Percentiles rank a stretch among this genome's conserved stretches.
These are phyloP conservation scores for Cyberlindnera xishuangbannaensis DNA, from an alignment of 805 yeast genomes.

Conservation along the genomic window DNA sequence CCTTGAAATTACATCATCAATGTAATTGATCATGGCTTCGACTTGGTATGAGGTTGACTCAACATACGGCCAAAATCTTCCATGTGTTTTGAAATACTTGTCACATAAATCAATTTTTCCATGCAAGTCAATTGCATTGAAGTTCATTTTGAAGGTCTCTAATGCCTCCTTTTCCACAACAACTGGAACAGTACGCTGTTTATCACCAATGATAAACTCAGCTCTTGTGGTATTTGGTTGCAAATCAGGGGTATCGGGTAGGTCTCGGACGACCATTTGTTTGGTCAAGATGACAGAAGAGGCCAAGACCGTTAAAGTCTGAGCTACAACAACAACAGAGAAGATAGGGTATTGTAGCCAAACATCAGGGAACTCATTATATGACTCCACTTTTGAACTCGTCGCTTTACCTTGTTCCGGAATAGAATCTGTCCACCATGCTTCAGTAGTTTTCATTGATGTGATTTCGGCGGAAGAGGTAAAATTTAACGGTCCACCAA, in stretches of 20 bases:
- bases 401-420: slow-evolving; percentile 18
- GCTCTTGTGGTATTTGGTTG: slow-evolving; percentile 4
- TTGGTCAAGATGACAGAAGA: slow-evolving; percentile 26
- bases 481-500: slow-evolving; percentile 28
- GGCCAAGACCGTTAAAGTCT: slow-evolving; percentile 28
- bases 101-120: slow-evolving; percentile 20
- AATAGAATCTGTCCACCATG: slow-evolving; percentile 25
- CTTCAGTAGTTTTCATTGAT: slow-evolving; percentile 16
- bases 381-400: slow-evolving; percentile 18
- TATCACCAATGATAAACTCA: slow-evolving; percentile 10
- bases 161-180: slow-evolving; percentile 7
- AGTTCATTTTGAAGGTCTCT: slow-evolving; percentile 8
- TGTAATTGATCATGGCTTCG: slow-evolving; percentile 21
- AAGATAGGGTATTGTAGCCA: slow-evolving; percentile 37
- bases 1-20: slow-evolving; percentile 11
- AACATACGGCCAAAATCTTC: slow-evolving; percentile 26
- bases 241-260: slow-evolving; percentile 3
- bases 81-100: slow-evolving; percentile 22
- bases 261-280: slow-evolving; percentile 14
- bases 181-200: slow-evolving; percentile 10
- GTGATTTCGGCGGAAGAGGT: slow-evolving; percentile 22
- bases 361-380: slow-evolving; percentile 29
- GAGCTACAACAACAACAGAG: slow-evolving; percentile 24
- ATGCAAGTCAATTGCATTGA: slow-evolving; percentile 13
- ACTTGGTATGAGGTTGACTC: slow-evolving; percentile 20